These are phyloP conservation scores for Calonectria pseudoturangicola DNA, from an alignment of 2,329 filamentous ascomycete genomes.

Conservation along the genomic window DNA sequence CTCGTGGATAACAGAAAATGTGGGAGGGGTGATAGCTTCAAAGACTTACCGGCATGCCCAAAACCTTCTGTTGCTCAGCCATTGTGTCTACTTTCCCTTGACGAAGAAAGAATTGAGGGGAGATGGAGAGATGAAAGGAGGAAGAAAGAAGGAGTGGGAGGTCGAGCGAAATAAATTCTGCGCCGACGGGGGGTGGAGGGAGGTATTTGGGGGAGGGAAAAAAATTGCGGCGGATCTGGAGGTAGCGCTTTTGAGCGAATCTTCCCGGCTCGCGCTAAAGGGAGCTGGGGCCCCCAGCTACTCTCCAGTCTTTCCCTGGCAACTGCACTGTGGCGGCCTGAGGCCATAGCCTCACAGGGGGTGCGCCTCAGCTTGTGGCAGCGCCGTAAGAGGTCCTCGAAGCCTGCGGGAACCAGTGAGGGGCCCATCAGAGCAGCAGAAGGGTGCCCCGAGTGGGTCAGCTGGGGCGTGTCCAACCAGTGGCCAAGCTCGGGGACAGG, in stretches of 20 bases:
- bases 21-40: constrained; percentile 22
- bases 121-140: constrained; percentile 71
- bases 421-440: constrained; percentile 45
- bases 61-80: constrained; percentile 73
- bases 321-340: constrained; percentile 60
- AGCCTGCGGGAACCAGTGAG: constrained; percentile 21
- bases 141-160: constrained; percentile 64
- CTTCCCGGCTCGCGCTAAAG: constrained; percentile 68
- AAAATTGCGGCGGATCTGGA: constrained; percentile 71
- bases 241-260: constrained; percentile 72
- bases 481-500: constrained; percentile 45
- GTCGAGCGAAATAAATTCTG: constrained; percentile 67
- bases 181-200: constrained; percentile 64
- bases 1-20: constrained; percentile 30
- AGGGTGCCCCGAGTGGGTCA: constrained; percentile 45
- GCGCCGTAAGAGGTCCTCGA: constrained; percentile 39
- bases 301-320: constrained; percentile 56
- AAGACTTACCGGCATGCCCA: constrained; percentile 81
- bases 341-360: constrained; percentile 54
- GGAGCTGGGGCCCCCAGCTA: constrained; percentile 55
- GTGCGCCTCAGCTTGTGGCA: constrained; percentile 46
- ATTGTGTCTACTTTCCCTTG: constrained; percentile 70
- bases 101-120: constrained; percentile 76
- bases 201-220: constrained; percentile 65
- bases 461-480: constrained; percentile 38